phyloP scores from a whole-genome alignment of 306 rosid species.

The Comarum palustre region DNA sequence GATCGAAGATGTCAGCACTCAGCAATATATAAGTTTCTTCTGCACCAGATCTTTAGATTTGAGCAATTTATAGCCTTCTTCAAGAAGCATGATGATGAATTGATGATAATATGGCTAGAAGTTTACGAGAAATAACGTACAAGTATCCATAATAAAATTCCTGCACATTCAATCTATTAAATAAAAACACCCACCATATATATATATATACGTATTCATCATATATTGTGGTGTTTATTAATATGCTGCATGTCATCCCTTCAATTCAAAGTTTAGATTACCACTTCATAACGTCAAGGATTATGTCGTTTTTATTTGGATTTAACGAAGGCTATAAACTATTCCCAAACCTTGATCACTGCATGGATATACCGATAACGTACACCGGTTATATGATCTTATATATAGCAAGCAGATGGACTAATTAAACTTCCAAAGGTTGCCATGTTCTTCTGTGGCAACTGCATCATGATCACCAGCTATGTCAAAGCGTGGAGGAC shows the following conservation, averaged over 20 bases:
- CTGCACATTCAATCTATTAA: not conserved
- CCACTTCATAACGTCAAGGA: conserved; percentile 34
- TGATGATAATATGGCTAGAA: not conserved
- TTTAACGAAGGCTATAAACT: not conserved
- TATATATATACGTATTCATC: not conserved
- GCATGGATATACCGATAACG: not conserved
- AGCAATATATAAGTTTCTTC: not conserved
- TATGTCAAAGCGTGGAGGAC: conserved; percentile 76
- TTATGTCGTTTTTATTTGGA: conserved; percentile 3
- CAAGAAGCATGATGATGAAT: not conserved
- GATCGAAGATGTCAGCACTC: not conserved
- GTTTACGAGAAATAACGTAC: not conserved
- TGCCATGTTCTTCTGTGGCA: conserved; percentile 13
- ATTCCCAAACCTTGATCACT: not conserved
- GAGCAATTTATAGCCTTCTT: not conserved
- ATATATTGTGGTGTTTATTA: not conserved
- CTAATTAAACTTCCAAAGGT: conserved; percentile 42
- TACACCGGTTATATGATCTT: not conserved
- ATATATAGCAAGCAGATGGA: not conserved
- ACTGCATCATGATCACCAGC: conserved; percentile 11
- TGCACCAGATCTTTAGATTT: not conserved
- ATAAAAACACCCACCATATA: not conserved
- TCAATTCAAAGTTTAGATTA: conserved; percentile 33
- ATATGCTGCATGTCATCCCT: conserved; percentile 20
- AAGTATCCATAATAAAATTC: not conserved